Evolutionary conservation across 75 land plant species (phyloP), one percentile per base, ranked within the genome.

Genomic region (Cunninghamia lanceolata): DNA sequence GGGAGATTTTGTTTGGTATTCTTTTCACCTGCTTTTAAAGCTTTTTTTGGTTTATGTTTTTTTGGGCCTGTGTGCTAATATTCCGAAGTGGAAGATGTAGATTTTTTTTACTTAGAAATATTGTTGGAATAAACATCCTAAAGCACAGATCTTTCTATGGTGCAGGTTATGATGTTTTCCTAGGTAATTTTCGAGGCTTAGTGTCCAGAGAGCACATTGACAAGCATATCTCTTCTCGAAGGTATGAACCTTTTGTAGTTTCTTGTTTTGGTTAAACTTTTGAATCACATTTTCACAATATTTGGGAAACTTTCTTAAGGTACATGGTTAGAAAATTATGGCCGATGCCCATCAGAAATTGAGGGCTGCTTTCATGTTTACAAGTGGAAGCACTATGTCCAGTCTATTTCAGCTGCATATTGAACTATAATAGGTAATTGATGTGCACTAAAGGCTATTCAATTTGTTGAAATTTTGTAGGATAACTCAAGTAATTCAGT

Each of bases 121-220:
- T 35, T 86, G n/a, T 42, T 85, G 85, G 83, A 66, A 75, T n/a
- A 28, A 71, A 40, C 16, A 30, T 68, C 21, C 50, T 85, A 77
- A 40, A 34, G 28, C 21, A 83, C 14, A 15, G 56, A 63, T 77
- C 42, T 40, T 40, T 25, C 21, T 63, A 42, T 82, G 83, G 85
- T 92, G 86, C 94, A 98, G 99, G 99, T 38, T 98, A 92, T 93
- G 99, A 98, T 92, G 99, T 98, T 54, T 98, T 94, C 84, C 93
- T 98, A 15, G 99, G 99, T 54, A 98, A 98, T 73, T 89, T 98
- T 36, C 96, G 99, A 79, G 99, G 99, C 32, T 85, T 98, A 83
- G 99, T 92, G 82, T 97, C 99, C 11, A 91, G 99, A 85, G 99
- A 97, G 87, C 99, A 98, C 87, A 91, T 94, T 21, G 89, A 95